Percentiles rank a stretch among this genome's conserved stretches.
phyloP scores from a whole-genome alignment of 768 basidiomycete species.

The Lentinula raphanica region DNA sequence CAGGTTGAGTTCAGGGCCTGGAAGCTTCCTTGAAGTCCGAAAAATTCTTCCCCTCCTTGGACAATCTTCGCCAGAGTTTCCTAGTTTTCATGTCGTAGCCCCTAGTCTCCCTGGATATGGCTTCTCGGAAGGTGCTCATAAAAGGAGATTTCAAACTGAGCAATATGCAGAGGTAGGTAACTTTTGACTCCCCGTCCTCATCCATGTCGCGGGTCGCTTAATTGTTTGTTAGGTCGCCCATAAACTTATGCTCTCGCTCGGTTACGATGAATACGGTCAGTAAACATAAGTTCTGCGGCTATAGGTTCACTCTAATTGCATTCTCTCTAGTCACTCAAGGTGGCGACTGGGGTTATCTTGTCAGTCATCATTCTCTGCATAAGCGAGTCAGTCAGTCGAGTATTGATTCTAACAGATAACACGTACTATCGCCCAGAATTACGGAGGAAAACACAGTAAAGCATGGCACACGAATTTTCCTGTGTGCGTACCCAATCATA shows the following conservation, averaged over 20 bases:
- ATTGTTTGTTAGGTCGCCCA: no score
- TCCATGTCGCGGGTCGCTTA: no score
- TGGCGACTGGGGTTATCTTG: constrained; percentile 36
- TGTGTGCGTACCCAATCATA: constrained; percentile 18
- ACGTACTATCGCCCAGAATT: constrained; percentile 15
- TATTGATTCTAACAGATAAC: constrained; percentile 7
- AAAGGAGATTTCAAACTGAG: constrained; percentile 29
- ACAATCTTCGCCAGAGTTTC: constrained; percentile 21
- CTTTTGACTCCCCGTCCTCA: no score
- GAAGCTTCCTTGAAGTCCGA: constrained; percentile 34
- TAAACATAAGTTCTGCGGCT: neutral
- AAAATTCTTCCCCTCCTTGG: constrained; percentile 40
- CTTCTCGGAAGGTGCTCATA: constrained; percentile 38
- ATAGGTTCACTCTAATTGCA: neutral
- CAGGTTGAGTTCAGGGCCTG: constrained; percentile 35
- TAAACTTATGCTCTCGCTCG: constrained; percentile 30
- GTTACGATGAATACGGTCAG: constrained; percentile 29
- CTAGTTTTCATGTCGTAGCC: constrained; percentile 44
- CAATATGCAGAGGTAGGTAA: constrained; percentile 38
- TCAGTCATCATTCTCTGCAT: constrained; percentile 13
- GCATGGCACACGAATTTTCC: constrained; percentile 30
- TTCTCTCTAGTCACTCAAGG: constrained; percentile 28
- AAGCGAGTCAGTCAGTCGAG: no score
- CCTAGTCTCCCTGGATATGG: constrained; percentile 41
- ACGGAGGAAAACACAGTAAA: constrained; percentile 24